These are phyloP conservation scores for Vitis hybrid DNA, from an alignment of 177 flowering plant genomes.

Conservation along the genomic window DNA sequence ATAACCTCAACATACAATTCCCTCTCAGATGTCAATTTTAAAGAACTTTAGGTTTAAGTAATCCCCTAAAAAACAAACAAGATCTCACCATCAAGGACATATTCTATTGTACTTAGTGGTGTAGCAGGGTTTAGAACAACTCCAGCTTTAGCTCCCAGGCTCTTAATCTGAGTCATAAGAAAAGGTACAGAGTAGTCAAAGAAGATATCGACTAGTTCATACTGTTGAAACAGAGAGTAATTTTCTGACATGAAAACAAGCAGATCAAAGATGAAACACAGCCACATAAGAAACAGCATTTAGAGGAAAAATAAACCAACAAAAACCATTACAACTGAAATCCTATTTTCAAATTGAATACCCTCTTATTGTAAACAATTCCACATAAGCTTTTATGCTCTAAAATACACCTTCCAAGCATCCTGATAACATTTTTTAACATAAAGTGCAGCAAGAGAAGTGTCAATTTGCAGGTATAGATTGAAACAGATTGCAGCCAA, in stretches of 20 bases:
- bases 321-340: neutral
- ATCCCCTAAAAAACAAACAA: neutral
- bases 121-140: conserved; percentile 95
- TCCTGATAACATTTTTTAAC: neutral
- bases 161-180: conserved; percentile 59
- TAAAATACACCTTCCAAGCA: neutral
- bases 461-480: neutral
- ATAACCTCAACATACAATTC: too few species aligned
- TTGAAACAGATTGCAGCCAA: neutral
- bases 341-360: neutral
- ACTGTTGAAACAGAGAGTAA: neutral
- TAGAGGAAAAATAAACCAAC: neutral
- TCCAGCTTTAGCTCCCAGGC: conserved; percentile 97
- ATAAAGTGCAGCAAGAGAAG: neutral
- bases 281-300: neutral
- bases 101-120: conserved; percentile 77
- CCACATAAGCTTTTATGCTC: neutral
- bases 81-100: conserved; percentile 89
- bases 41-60: neutral
- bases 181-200: neutral
- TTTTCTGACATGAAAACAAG: neutral
- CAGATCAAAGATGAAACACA: neutral
- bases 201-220: neutral
- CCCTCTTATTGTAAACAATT: too few species aligned
- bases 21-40: neutral